These are phyloP conservation scores for Beauveria sp. DNA, from an alignment of 2,329 filamentous ascomycete genomes.

Conservation along the genomic window DNA sequence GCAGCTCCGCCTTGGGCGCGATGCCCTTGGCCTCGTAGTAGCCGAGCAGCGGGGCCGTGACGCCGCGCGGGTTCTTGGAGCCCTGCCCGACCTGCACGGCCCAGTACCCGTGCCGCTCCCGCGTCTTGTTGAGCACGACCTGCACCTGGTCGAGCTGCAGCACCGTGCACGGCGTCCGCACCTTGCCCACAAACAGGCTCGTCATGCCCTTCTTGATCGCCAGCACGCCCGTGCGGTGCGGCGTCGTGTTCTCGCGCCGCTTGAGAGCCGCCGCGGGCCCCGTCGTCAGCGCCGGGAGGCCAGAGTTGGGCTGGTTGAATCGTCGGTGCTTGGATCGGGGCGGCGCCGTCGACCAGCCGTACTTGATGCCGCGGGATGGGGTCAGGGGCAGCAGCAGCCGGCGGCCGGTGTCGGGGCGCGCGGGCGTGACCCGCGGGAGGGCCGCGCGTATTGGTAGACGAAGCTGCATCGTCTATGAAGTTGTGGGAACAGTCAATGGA, in stretches of 20 bases:
- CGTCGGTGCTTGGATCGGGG: conserved; percentile 44
- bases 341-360: conserved; percentile 54
- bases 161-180: conserved; percentile 79
- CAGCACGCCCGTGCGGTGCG: conserved; percentile 70
- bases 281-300: conserved; percentile 48
- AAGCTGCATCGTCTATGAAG: conserved; percentile 33
- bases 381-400: conserved; percentile 39
- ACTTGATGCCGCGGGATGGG: conserved; percentile 43
- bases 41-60: conserved; percentile 75
- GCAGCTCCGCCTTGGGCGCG: conserved; percentile 73
- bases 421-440: conserved; percentile 28
- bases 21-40: conserved; percentile 80
- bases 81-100: conserved; percentile 86
- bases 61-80: conserved; percentile 63
- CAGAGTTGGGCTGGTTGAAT: conserved; percentile 52
- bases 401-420: conserved; percentile 23
- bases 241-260: conserved; percentile 51
- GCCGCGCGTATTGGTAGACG: conserved; percentile 38
- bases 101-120: conserved; percentile 77
- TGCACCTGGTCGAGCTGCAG: conserved; percentile 90
- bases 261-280: conserved; percentile 54
- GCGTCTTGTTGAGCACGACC: conserved; percentile 80
- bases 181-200: conserved; percentile 73
- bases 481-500: conserved; percentile 12
- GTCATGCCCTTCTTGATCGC: conserved; percentile 96